These are phyloP conservation scores for Hanseniaspora osmophila DNA, from an alignment of 805 yeast species.

Conservation along the genomic window DNA sequence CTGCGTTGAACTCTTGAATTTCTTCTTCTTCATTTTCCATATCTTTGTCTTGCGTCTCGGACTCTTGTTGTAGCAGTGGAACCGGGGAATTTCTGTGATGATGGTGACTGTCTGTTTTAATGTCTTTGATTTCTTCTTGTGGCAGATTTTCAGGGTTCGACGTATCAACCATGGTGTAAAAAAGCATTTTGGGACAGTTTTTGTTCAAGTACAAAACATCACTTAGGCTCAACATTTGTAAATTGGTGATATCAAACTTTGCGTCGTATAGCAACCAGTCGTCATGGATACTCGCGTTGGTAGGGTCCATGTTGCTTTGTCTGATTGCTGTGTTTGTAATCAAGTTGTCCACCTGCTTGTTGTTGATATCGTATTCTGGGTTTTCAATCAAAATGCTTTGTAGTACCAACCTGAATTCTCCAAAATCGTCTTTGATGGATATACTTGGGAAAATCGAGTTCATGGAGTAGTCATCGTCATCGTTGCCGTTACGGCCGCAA, in stretches of 20 bases:
- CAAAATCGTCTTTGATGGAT: slow-evolving; percentile 18
- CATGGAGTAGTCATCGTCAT: slow-evolving; percentile 9
- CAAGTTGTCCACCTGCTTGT: slow-evolving; percentile 10
- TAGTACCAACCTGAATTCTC: slow-evolving; percentile 21
- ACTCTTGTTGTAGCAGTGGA: no score
- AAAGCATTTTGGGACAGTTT: slow-evolving; percentile 20
- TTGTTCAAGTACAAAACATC: slow-evolving; percentile 21
- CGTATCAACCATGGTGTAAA: slow-evolving; percentile 14
- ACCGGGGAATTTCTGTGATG: no score
- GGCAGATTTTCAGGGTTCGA: no score
- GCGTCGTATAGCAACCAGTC: slow-evolving; percentile 30
- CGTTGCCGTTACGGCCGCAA: not conserved
- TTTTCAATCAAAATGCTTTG: slow-evolving; percentile 20
- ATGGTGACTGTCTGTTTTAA: no score
- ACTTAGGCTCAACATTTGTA: slow-evolving; percentile 22
- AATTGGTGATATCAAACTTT: slow-evolving; percentile 23
- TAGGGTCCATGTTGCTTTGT: slow-evolving; percentile 17
- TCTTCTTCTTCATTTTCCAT: slow-evolving; percentile 1
- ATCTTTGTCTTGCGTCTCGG: no score
- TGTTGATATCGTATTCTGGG: slow-evolving; percentile 5
- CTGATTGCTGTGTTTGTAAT: slow-evolving; percentile 18
- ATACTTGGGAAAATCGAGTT: slow-evolving; percentile 20
- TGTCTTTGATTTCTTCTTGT: no score
- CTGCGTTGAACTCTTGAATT: slow-evolving; percentile 2
- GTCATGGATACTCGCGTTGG: slow-evolving; percentile 21